phyloP scores from a whole-genome alignment of 805 yeast species.

The Candida germanica region DNA sequence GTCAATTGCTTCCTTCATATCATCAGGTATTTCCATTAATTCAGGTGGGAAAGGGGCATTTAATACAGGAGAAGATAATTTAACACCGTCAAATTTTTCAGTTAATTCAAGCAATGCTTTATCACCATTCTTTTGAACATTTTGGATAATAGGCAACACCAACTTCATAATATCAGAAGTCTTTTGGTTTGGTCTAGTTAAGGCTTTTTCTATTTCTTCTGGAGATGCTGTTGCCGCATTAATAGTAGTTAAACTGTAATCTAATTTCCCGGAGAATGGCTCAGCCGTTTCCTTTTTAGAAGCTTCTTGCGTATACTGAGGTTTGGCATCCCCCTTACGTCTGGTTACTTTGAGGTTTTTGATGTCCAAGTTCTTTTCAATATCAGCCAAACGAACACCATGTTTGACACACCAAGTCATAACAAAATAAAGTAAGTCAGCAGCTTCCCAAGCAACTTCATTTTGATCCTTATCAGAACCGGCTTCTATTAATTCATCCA shows the following conservation, averaged over 20 bases:
- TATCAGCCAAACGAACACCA: conserved; percentile 77
- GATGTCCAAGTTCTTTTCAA: conserved; percentile 78
- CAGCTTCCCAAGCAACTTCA: conserved; percentile 85
- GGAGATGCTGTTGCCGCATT: conserved; percentile 40
- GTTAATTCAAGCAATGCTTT: conserved; percentile 85
- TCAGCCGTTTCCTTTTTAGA: conserved; percentile 11
- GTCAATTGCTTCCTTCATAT: conserved; percentile 82
- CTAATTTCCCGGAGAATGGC: conserved; percentile 19
- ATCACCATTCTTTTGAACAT: conserved; percentile 78
- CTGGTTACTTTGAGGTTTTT: conserved; percentile 86
- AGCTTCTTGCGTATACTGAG: conserved; percentile 52
- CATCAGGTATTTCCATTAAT: conserved; percentile 67
- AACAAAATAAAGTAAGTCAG: conserved; percentile 71
- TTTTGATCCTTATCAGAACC: conserved; percentile 25
- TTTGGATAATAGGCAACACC: conserved; percentile 84
- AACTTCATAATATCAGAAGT: conserved; percentile 89
- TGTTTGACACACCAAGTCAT: conserved; percentile 55
- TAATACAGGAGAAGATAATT: conserved; percentile 67
- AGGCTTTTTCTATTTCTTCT: conserved; percentile 50
- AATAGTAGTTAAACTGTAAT: conserved; percentile 50
- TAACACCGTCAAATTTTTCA: conserved; percentile 85
- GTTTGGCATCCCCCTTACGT: conserved; percentile 94
- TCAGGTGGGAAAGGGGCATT: conserved; percentile 84
- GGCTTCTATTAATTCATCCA: conserved; percentile 93
- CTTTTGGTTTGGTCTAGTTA: conserved; percentile 93